Conservation (phyloP, 257 asterid genomes). For the Marsdenia floribunda region DNA sequence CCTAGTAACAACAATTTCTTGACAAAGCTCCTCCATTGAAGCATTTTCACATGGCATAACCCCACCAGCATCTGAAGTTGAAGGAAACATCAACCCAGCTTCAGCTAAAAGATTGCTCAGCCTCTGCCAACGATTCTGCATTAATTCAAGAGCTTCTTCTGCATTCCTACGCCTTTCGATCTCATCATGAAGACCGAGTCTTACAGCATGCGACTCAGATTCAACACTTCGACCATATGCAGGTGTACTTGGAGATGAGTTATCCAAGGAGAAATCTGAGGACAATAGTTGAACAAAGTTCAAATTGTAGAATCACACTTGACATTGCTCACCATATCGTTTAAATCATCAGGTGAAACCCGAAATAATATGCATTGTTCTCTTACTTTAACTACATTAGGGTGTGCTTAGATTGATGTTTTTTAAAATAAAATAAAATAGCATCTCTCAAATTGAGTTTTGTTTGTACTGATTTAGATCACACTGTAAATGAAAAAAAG, state of each 20-base stretch:
- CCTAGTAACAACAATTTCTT: slow-evolving; percentile 52
- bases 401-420: too few relatives aligned
- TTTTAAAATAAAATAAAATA: too few relatives aligned
- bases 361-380: background rate
- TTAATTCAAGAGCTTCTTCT: slow-evolving; percentile 48
- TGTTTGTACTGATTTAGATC: too few relatives aligned
- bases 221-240: slow-evolving; percentile 27
- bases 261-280: slow-evolving; percentile 67
- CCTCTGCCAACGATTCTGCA: slow-evolving; percentile 68
- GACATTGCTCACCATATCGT: background rate
- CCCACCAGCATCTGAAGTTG: slow-evolving; percentile 39
- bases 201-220: slow-evolving; percentile 38
- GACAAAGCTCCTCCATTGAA: slow-evolving; percentile 40
- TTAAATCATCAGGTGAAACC: background rate
- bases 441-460: too few relatives aligned
- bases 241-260: slow-evolving; percentile 37
- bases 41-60: slow-evolving; percentile 28
- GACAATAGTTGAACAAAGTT: background rate
- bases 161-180: slow-evolving; percentile 55
- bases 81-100: slow-evolving; percentile 64
- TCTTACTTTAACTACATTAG: background rate
- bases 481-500: too few relatives aligned
- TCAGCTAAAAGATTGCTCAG: slow-evolving; percentile 44
- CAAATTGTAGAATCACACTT: background rate
- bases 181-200: slow-evolving; percentile 56